A percentile compares a stretch with the other conserved stretches of the same genome.
Conservation (phyloP, 805 yeast genomes). For the Ogataea degrootiae region DNA sequence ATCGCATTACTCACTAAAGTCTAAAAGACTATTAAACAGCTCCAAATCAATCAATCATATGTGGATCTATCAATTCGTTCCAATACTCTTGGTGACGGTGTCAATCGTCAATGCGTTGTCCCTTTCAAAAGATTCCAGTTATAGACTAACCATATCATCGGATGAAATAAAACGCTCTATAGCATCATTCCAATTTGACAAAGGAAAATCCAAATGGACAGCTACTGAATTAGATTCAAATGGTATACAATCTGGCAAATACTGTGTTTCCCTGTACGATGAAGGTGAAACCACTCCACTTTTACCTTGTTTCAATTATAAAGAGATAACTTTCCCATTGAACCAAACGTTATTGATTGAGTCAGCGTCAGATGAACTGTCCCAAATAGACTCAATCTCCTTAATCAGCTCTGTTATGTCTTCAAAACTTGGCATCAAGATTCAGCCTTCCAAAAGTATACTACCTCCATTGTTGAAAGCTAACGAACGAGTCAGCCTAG, state of each 20-base stretch:
- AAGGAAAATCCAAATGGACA: conserved; percentile 4
- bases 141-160: too few relatives aligned
- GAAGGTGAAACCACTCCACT: conserved; percentile 1
- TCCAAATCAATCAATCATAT: too few relatives aligned
- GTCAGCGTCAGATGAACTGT: neutral
- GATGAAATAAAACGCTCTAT: conserved; percentile 2
- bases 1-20: too few relatives aligned
- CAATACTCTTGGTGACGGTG: too few relatives aligned
- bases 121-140: neutral
- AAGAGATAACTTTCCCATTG: conserved; percentile 14
- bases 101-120: conserved; percentile 1
- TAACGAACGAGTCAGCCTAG: conserved; percentile 5
- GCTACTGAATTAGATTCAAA: neutral
- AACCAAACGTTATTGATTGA: conserved; percentile 14
- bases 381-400: conserved; percentile 11
- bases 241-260: conserved; percentile 5
- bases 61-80: too few relatives aligned
- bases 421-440: conserved; percentile 2
- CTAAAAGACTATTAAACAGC: too few relatives aligned
- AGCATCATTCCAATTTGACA: conserved; percentile 6
- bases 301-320: conserved; percentile 21
- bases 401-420: conserved; percentile 3
- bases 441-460: conserved; percentile 3
- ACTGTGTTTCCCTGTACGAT: conserved; percentile 16
- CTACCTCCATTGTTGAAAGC: conserved; percentile 9